Base-by-base conservation (phyloP, 495 filamentous ascomycete genomes). In the Penicillium cataractarum region DNA sequence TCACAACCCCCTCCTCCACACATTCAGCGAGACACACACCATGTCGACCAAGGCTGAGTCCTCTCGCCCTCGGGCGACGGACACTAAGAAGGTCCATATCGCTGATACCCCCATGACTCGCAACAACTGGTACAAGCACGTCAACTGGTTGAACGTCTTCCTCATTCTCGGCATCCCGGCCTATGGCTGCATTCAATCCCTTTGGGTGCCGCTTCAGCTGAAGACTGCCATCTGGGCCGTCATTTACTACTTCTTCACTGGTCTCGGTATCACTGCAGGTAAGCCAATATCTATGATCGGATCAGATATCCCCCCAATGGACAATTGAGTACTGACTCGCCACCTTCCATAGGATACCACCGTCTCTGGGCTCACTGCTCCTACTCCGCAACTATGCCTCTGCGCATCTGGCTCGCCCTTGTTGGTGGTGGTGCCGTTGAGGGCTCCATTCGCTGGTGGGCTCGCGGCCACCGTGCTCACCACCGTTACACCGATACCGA, bases 401-500 rank as follows among this genome's bases (percentile, higher is more conserved):
- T 99, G 50, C 90, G 91, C 77, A 89, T 98, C 76, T 97, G 92
- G 84, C 86, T 98, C 65, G 96, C 96, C 60, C 89, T 88, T 60
- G 89, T 91, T 68, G 96, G 96, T 63, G 93, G 91, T 74, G 96
- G 95, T 78, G 94, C 94, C 56, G 96, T 98, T 56, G 91, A 99
- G 71, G 96, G 96, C 60, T 96, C 92, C 54, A 91, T 97, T 71
- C 84, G 96, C 68, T 99, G 96, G 96, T 99, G 96, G 96, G 89
- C 92, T 62, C 88, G 92, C 65, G 92, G 92, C 74, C 96, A 99
- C 83, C 90, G 96, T 61, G 92, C 96, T 68, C 96, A 99, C 79
- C 96, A 99, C 83, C 90, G 96, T 67, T 98, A 97, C 75, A 99
- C 96, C 83, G 96, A 98, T 70, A 99, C 96, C 70, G 91, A 97